Evolutionary conservation across 805 yeast species (phyloP), one percentile per base, ranked within the genome.

Genomic region (Candida sphagnicola): DNA sequence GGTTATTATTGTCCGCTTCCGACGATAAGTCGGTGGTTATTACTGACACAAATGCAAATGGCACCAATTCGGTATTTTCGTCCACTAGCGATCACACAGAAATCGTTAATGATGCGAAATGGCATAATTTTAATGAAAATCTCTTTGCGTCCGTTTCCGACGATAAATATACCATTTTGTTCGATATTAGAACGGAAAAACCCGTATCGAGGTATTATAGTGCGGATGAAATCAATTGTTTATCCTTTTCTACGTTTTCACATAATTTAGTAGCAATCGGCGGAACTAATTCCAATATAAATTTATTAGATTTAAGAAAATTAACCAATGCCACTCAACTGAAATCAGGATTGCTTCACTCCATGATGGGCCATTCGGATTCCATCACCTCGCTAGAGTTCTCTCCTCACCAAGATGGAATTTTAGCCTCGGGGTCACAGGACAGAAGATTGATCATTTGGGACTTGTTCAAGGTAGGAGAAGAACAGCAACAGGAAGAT

Each of bases 401-500:
- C 74, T 82, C 85, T 34, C 89, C 90, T 1, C 80, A 75, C 47
- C 66, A 72, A 37, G 95, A 87, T 49, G 91, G 91, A 12, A 72
- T 88, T 3, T 54, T 88, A 6, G 88, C 89, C 2, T 79, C 89
- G 0, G 85, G 89, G 3, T 78, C 88, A 1, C 77, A 77, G 44
- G 96, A 88, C 55, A 72, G 93, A 45, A 69, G 95, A 42, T 76
- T 85, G 12, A 80, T 86, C 25, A 48, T 88, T 4, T 87, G 96
- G 96, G 95, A 88, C 55, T 65, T 87, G 41, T 65, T 70, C 34
- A 80, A 77, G 48, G 82, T 88, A 26, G 96, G 96, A 3, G 85
- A 80, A 45, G 95, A 87, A 53, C 95, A 86, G 57, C 73, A 72
- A 11, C 89, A 80, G 48, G 96, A 87, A 48, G 96, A 88, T 54